These are phyloP conservation scores for Penicillium angulare DNA, from an alignment of 495 filamentous ascomycete species.

Conservation along the genomic window DNA sequence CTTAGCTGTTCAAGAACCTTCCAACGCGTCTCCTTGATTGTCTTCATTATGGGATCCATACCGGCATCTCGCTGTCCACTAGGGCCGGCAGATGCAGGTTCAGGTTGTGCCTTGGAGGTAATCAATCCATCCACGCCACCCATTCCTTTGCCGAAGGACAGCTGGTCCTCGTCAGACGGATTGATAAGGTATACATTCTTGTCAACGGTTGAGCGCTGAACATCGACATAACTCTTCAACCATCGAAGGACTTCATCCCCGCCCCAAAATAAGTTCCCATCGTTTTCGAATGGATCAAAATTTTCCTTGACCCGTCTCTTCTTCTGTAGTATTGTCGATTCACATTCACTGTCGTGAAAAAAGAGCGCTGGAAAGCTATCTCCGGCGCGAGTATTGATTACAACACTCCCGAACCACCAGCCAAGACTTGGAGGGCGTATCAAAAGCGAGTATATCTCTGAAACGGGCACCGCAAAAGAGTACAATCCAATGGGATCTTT, in stretches of 20 bases:
- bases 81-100: slow-evolving; percentile 28
- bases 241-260: slow-evolving; percentile 94
- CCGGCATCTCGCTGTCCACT: slow-evolving; percentile 58
- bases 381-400: slow-evolving; percentile 86
- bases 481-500: slow-evolving; percentile 74
- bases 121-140: slow-evolving; percentile 34
- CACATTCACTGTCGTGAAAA: slow-evolving; percentile 96
- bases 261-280: slow-evolving; percentile 90
- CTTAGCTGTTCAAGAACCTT: slow-evolving; percentile 92
- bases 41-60: slow-evolving; percentile 96
- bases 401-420: slow-evolving; percentile 96
- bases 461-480: slow-evolving; percentile 88
- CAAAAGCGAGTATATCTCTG: slow-evolving; percentile 83
- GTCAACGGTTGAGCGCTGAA: slow-evolving; percentile 81
- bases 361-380: slow-evolving; percentile 94
- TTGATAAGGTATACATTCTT: slow-evolving; percentile 88
- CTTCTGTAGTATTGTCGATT: slow-evolving; percentile 91
- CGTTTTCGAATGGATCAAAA: slow-evolving; percentile 87
- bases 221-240: slow-evolving; percentile 76
- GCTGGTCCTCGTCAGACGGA: slow-evolving; percentile 76
- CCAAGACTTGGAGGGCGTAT: slow-evolving; percentile 90
- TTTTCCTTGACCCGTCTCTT: slow-evolving; percentile 76
- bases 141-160: slow-evolving; percentile 66
- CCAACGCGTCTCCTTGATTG: slow-evolving; percentile 94
- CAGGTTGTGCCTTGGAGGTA: slow-evolving; percentile 30